Percentiles rank a stretch among this genome's conserved stretches.
phyloP scores from a whole-genome alignment of 1,284 basidiomycete genomes.

The Fomitopsis schrenkii region DNA sequence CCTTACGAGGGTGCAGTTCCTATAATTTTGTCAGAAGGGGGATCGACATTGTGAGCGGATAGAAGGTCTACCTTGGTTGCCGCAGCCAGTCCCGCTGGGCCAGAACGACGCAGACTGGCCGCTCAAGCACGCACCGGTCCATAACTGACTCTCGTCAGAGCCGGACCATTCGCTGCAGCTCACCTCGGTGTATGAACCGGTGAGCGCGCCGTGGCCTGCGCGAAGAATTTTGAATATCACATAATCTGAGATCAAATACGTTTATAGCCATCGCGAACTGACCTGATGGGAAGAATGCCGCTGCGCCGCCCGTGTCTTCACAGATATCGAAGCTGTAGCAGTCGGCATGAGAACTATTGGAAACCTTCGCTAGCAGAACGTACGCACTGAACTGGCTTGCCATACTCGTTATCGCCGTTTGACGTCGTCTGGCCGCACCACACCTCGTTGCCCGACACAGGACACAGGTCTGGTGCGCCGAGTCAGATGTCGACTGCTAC shows the following conservation, averaged over 20 bases:
- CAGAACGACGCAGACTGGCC: slow-evolving; percentile 45
- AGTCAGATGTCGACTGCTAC: too few species aligned
- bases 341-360: neutral
- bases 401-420: slow-evolving; percentile 39
- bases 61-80: slow-evolving; percentile 42
- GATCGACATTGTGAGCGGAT: too few species aligned
- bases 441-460: slow-evolving; percentile 42
- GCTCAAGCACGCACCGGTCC: slow-evolving; percentile 45
- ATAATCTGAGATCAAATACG: neutral
- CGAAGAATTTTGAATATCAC: neutral
- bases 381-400: slow-evolving; percentile 45
- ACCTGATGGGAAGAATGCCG: slow-evolving; percentile 51
- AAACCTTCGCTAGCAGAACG: neutral
- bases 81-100: slow-evolving; percentile 45
- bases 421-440: slow-evolving; percentile 51
- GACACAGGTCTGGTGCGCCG: slow-evolving; percentile 36
- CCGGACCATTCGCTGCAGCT: slow-evolving; percentile 55
- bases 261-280: neutral
- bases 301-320: slow-evolving; percentile 49
- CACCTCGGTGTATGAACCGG: slow-evolving; percentile 49
- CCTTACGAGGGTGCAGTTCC: too few species aligned
- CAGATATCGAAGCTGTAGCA: slow-evolving; percentile 53
- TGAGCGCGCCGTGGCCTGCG: slow-evolving; percentile 43
- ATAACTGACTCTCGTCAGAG: slow-evolving; percentile 41
- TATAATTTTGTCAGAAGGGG: too few species aligned